Evolutionary conservation across 176 grass and related monocot species (phyloP).

Genomic region (Paspalum notatum): DNA sequence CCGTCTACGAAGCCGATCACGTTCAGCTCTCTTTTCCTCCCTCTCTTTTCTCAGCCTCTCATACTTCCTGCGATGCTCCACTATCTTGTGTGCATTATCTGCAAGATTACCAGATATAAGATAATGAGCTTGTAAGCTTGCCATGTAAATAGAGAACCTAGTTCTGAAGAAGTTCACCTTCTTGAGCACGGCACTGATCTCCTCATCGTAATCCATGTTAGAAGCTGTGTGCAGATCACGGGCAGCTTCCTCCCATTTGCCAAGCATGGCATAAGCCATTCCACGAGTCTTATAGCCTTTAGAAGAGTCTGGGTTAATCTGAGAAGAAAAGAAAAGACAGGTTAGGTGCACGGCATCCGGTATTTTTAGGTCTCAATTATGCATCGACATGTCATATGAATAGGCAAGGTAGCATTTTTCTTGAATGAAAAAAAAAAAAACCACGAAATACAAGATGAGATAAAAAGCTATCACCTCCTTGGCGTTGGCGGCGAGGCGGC

Average conservation of each 20-base stretch:
- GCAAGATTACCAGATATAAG: slow-evolving; percentile 19
- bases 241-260: slow-evolving; percentile 89
- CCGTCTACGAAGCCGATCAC: slow-evolving; percentile 67
- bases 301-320: slow-evolving; percentile 97
- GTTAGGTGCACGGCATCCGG: not conserved
- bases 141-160: slow-evolving; percentile 5
- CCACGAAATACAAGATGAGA: not conserved
- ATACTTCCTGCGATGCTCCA: slow-evolving; percentile 93
- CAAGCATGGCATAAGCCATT: slow-evolving; percentile 87
- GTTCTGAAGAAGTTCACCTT: slow-evolving; percentile 48
- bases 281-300: slow-evolving; percentile 96
- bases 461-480: slow-evolving; percentile 57
- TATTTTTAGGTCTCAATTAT: not conserved
- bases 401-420: not conserved
- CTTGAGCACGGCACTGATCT: slow-evolving; percentile 87
- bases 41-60: slow-evolving; percentile 82
- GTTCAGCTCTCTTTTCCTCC: slow-evolving; percentile 82
- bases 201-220: slow-evolving; percentile 94
- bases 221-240: slow-evolving; percentile 87
- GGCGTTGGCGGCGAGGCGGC: slow-evolving; percentile 65
- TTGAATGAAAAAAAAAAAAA: slow-evolving; percentile 6
- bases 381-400: not conserved
- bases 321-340: slow-evolving; percentile 24
- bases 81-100: slow-evolving; percentile 96
- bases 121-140: not conserved